Conservation (phyloP, 1,284 basidiomycete genomes). For the Rhodofomes roseus region DNA sequence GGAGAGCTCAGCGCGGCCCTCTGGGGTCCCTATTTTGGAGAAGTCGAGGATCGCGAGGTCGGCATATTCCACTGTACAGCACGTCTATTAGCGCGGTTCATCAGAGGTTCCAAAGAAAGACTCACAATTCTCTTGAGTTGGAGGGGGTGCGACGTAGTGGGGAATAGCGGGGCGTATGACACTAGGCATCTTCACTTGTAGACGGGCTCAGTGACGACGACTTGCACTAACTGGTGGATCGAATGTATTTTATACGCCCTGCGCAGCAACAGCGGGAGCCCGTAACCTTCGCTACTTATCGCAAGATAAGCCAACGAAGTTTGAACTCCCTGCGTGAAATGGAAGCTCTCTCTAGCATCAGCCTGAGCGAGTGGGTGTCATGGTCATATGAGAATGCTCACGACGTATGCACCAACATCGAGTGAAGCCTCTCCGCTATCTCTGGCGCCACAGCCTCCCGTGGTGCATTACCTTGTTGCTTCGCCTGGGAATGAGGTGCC, state of each 20-base stretch:
- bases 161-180: slow-evolving; percentile 10
- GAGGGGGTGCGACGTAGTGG: slow-evolving; percentile 20
- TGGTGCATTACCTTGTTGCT: too few species aligned
- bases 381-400: background rate
- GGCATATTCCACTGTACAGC: slow-evolving; percentile 60
- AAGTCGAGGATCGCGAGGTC: slow-evolving; percentile 67
- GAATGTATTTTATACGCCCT: background rate
- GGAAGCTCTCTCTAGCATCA: background rate
- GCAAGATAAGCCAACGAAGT: background rate
- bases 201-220: background rate
- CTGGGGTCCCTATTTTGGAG: slow-evolving; percentile 43
- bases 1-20: slow-evolving; percentile 37
- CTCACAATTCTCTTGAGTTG: slow-evolving; percentile 22
- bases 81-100: background rate
- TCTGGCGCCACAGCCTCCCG: background rate
- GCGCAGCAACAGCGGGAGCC: background rate
- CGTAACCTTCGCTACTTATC: background rate
- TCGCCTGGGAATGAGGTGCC: too few species aligned
- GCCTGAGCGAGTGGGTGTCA: background rate
- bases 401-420: background rate
- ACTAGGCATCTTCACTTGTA: slow-evolving; percentile 1
- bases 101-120: slow-evolving; percentile 6
- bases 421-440: background rate
- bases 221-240: background rate
- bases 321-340: background rate